phyloP scores from a whole-genome alignment of 805 yeast species.

The Pichia phayaonensis region DNA sequence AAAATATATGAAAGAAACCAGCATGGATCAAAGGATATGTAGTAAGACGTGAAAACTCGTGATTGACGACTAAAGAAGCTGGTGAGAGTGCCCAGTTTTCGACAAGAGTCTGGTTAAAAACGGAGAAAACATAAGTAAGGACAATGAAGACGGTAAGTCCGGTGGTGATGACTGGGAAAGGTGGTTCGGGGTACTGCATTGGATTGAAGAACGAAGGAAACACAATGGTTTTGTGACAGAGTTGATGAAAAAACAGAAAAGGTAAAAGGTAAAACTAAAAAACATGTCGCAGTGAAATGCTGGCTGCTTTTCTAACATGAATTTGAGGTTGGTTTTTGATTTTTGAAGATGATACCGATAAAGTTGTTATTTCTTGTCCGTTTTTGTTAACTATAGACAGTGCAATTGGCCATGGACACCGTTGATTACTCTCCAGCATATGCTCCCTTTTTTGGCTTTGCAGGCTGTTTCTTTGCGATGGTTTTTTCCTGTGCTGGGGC shows the following conservation, averaged over 20 bases:
- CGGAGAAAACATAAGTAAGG: constrained; percentile 34
- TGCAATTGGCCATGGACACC: neutral
- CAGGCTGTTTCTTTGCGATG: constrained; percentile 99
- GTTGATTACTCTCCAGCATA: constrained; percentile 47
- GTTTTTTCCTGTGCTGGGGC: constrained; percentile 99
- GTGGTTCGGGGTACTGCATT: neutral
- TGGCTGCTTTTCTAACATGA: neutral
- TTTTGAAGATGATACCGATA: neutral
- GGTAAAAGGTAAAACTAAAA: neutral
- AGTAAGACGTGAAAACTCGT: constrained; percentile 49
- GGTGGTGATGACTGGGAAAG: constrained; percentile 9
- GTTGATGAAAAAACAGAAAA: too few species aligned
- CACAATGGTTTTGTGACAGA: neutral
- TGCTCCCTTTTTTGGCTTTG: constrained; percentile 97
- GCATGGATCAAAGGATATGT: constrained; percentile 67
- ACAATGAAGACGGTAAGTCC: constrained; percentile 37
- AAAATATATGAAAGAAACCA: constrained; percentile 49
- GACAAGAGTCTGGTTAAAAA: constrained; percentile 21
- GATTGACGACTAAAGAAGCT: constrained; percentile 36
- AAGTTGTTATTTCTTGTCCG: neutral
- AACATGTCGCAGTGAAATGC: neutral
- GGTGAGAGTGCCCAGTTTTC: constrained; percentile 47
- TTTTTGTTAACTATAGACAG: neutral
- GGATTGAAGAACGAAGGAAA: neutral
- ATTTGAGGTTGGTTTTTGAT: neutral